Evolutionary conservation across 306 rosid species (phyloP), one percentile per base, ranked within the genome.

Genomic region (Cicer arietinum): DNA sequence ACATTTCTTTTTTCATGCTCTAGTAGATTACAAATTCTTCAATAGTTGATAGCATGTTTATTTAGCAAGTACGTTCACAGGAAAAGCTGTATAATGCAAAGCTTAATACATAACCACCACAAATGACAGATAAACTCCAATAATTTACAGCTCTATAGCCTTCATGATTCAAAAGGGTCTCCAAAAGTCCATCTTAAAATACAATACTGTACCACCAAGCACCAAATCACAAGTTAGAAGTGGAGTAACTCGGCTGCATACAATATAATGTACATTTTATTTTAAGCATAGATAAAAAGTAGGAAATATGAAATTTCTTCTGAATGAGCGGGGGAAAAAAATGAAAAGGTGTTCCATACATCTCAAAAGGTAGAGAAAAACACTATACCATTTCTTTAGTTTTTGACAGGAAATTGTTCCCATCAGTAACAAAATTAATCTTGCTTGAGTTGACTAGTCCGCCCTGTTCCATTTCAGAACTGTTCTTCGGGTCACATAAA

Each of bases 281-380:
- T 3, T 67, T 44, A 59, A 47, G 53, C 74, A 57, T 6, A 35
- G 42, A 74, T 4, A 30, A 40, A 20, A 51, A 40, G 63, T 62
- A 16, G 14, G 56, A 42, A 75, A 76, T 42, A 25, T 60, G 67
- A 30, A 51, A 59, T 35, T 20, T 65, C 73, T 70, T 62, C 18
- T n/a, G 35, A 56, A 63, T 59, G 25, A 53, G 3, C 4, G 4
- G 7, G 14, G 2, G 8, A 18, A 9, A 1, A 67, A n/a, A 12
- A 12, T 35, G 10, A 48, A 50, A 73, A 61, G n/a, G 8, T 74
- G 73, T 63, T 69, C 46, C 80, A 75, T 79, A 57, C 64, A 66
- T 71, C 66, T 76, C 59, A 50, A 77, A 76, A 69, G 84, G 73
- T 67, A 84, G 77, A 84, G 82, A 80, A 84, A 80, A 80, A 72